Conservation (phyloP, 148 eudicot genomes). For the Vaccinium darrowii region DNA sequence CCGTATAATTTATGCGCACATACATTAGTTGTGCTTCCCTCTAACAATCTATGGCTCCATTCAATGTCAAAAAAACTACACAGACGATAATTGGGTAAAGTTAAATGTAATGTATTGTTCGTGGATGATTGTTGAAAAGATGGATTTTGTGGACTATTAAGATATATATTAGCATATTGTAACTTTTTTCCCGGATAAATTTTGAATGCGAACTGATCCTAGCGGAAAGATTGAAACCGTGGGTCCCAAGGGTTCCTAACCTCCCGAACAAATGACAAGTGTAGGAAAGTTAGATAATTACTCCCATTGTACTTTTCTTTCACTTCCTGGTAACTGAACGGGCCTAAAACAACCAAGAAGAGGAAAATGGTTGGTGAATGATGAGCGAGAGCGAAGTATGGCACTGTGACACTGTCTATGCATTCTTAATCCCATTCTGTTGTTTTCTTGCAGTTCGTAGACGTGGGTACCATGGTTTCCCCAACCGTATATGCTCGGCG, state of each 20-base stretch:
- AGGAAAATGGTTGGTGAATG: neutral
- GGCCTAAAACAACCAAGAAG: neutral
- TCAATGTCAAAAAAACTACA: neutral
- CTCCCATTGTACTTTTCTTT: neutral
- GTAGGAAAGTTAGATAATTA: neutral
- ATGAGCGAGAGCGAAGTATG: neutral
- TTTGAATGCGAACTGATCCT: neutral
- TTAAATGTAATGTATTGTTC: neutral
- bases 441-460: conserved; percentile 59
- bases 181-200: neutral
- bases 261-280: neutral
- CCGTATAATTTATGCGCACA: neutral
- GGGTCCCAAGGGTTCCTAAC: neutral
- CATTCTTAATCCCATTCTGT: neutral
- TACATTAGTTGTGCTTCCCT: neutral
- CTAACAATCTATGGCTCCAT: neutral
- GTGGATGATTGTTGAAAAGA: neutral
- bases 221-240: neutral
- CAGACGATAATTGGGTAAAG: neutral
- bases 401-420: neutral
- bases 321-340: neutral
- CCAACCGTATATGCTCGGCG: conserved; percentile 84
- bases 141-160: neutral
- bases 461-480: conserved; percentile 85
- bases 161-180: neutral